Evolutionary conservation across 2,329 filamentous ascomycete species (phyloP), one percentile per base, ranked within the genome.

Genomic region (Penicillium concentricum): DNA sequence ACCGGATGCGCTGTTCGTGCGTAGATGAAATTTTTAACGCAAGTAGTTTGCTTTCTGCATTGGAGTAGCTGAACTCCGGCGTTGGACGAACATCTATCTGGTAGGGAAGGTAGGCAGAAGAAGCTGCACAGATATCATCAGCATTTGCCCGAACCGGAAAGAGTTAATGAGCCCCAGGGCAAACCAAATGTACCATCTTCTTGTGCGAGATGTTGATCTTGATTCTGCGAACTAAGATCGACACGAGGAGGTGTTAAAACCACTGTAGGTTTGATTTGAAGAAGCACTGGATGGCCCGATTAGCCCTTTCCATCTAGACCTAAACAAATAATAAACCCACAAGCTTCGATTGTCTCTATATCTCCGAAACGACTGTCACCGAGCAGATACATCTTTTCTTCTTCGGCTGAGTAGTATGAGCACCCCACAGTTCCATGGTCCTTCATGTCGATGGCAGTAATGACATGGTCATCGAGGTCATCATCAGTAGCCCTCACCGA

Each of bases 371-470:
- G 80, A 10, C 90, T 81, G 63, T 97, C 92, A 69, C 93, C 87
- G 69, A 95, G 86, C 42, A 96, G 80, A 57, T 84, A 88, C 4
- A 97, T 74, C 35, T 81, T 85, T 66, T 90, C 87, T 38, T 91
- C 85, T 26, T 81, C 76, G 6, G 87, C 86, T 45, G 87, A 79
- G 69, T 93, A 96, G 69, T 93, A 96, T 44, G 90, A 88, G 71
- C 92, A 97, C 0, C 93, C 93, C 18, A 96, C 80, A 0, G 82
- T 86, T 0, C 84, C 86, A 30, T 84, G 82, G n/a, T 87, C 82
- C 60, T 82, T 85, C 70, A 93, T 80, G 57, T 95, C 87, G 24
- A 96, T 78, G 0, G 91, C 90, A 85, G 96, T 90, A 56, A 96
- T 82, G 26, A 91, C 76, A 68, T 94, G 90, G 54, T 84, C 82